Percentiles rank a stretch among this genome's conserved stretches.
Conservation (phyloP, 495 filamentous ascomycete genomes). For the Rostrohypoxylon terebratum region DNA sequence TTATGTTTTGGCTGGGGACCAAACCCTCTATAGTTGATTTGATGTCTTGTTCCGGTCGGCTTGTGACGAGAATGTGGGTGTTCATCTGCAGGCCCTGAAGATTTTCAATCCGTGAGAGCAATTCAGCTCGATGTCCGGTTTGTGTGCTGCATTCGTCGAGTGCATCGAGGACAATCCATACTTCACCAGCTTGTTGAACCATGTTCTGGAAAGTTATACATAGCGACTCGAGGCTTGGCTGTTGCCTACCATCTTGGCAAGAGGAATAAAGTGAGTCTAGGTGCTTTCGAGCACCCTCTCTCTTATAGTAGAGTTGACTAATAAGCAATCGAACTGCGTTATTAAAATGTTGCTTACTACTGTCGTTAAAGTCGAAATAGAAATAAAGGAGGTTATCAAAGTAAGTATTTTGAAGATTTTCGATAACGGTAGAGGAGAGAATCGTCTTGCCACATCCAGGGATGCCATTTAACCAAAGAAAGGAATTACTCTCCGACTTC, state of each 20-base stretch:
- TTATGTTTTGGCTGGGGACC: neutral
- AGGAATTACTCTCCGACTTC: neutral
- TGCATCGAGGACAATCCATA: conserved; percentile 1
- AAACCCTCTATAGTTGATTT: neutral
- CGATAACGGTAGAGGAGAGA: neutral
- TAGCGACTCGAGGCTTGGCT: neutral
- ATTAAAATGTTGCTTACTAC: neutral
- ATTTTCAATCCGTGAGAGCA: neutral
- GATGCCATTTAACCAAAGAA: neutral
- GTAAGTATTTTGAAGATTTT: neutral
- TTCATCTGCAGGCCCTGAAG: neutral
- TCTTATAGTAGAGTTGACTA: neutral
- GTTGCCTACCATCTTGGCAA: neutral
- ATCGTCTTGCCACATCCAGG: neutral
- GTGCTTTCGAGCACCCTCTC: neutral
- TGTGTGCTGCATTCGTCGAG: neutral
- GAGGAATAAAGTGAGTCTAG: neutral
- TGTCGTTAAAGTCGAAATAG: neutral
- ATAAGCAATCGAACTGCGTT: neutral
- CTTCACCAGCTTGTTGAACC: neutral
- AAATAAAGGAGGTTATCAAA: neutral
- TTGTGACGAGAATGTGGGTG: neutral
- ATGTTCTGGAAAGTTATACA: neutral
- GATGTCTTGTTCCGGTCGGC: neutral
- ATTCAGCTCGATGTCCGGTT: neutral